Percentiles rank a stretch among this genome's conserved stretches.
Conservation (phyloP, 2,329 filamentous ascomycete species). For the Zopfia rhizophila region DNA sequence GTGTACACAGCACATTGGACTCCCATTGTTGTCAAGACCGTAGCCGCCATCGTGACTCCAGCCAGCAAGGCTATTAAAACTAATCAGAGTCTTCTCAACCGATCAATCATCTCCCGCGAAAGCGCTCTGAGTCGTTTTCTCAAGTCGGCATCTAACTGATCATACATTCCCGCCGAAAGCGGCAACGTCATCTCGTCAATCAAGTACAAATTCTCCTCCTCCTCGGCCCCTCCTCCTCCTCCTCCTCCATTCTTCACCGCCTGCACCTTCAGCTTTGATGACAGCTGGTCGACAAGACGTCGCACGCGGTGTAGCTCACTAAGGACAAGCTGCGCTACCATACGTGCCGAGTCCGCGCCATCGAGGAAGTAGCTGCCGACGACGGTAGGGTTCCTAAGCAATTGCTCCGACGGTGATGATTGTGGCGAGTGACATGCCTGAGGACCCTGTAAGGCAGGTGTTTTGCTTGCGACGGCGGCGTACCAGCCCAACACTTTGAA, state of each 20-base stretch:
- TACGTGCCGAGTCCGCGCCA: slow-evolving; percentile 31
- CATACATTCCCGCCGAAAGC: slow-evolving; percentile 3
- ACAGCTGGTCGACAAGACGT: slow-evolving; percentile 39
- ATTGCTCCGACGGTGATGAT: no score
- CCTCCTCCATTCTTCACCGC: neutral
- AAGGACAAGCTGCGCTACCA: slow-evolving; percentile 49
- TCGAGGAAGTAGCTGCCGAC: slow-evolving; percentile 23
- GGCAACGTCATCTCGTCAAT: neutral
- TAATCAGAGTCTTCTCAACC: no score
- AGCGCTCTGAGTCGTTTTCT: slow-evolving; percentile 1
- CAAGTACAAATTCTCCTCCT: neutral
- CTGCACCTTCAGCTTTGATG: slow-evolving; percentile 17
- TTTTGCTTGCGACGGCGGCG: slow-evolving; percentile 29
- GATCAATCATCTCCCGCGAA: slow-evolving; percentile 6
- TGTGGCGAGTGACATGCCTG: no score
- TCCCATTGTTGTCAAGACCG: no score
- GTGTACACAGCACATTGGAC: no score
- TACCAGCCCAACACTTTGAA: slow-evolving; percentile 51
- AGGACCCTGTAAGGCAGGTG: no score
- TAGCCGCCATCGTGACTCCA: no score
- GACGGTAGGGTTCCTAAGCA: slow-evolving; percentile 1
- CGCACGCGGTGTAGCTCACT: slow-evolving; percentile 50
- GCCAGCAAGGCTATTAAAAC: no score
- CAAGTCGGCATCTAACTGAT: slow-evolving; percentile 3
- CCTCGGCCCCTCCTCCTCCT: neutral